Percentiles rank a stretch among this genome's conserved stretches.
phyloP scores from a whole-genome alignment of 2,329 filamentous ascomycete genomes.

The Aspergillus texensis region DNA sequence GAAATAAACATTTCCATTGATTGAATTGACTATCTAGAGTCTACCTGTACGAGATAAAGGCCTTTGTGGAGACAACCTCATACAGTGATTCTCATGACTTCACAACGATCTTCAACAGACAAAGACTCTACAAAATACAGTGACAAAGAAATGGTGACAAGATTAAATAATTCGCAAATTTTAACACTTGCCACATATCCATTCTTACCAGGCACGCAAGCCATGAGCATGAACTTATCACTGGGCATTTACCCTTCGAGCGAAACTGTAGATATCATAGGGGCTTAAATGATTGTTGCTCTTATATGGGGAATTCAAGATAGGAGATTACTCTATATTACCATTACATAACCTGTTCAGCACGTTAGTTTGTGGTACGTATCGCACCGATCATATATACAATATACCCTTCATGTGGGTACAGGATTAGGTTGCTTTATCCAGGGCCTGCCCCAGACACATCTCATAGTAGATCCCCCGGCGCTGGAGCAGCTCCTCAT shows the following conservation, averaged over 20 bases:
- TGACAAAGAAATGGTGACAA: background rate
- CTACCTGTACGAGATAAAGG: background rate
- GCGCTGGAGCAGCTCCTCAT: constrained; percentile 39
- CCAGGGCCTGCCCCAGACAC: constrained; percentile 9
- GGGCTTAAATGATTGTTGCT: background rate
- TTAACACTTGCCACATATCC: no score
- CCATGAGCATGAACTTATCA: background rate
- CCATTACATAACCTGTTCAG: background rate
- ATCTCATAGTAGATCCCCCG: constrained; percentile 12
- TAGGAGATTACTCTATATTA: background rate
- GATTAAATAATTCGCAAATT: background rate
- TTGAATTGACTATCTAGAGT: background rate
- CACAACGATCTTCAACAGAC: background rate
- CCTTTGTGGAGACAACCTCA: background rate
- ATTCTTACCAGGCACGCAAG: no score
- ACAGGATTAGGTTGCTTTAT: background rate
- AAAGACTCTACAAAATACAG: background rate
- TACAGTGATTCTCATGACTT: background rate
- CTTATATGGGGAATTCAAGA: background rate
- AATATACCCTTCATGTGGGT: background rate
- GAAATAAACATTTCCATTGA: background rate
- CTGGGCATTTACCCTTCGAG: background rate
- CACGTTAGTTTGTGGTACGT: background rate
- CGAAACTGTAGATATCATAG: background rate
- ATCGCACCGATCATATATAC: background rate